phyloP scores from a whole-genome alignment of 1,139 yeast species.

The Yamadazyma diddensiae region DNA sequence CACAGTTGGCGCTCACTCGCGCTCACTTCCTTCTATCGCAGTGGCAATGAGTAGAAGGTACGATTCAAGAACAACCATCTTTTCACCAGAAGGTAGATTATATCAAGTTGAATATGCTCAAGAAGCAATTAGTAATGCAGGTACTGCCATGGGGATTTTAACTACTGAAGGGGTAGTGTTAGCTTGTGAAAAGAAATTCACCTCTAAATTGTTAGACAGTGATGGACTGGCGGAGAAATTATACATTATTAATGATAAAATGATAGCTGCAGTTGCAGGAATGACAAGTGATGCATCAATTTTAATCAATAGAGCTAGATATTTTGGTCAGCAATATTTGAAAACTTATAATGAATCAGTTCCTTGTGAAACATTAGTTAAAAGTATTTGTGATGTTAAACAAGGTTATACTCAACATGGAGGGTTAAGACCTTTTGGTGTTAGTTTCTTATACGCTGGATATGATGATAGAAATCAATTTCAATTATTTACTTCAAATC shows the following conservation, averaged over 20 bases:
- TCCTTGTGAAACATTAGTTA: conserved; percentile 87
- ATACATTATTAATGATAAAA: conserved; percentile 76
- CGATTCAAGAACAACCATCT: conserved; percentile 98
- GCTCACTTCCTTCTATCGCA: conserved; percentile 1
- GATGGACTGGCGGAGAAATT: conserved; percentile 92
- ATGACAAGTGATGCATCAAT: conserved; percentile 97
- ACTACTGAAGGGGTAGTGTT: conserved; percentile 91
- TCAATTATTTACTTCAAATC: conserved; percentile 93
- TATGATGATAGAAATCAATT: conserved; percentile 86
- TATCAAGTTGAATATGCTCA: conserved; percentile 96
- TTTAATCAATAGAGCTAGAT: conserved; percentile 83
- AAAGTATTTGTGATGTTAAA: conserved; percentile 85
- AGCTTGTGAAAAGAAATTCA: conserved; percentile 94
- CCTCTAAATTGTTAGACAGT: conserved; percentile 87
- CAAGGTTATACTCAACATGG: conserved; percentile 99
- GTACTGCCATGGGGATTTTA: conserved; percentile 94
- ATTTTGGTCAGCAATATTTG: conserved; percentile 78
- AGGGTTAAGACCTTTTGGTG: conserved; percentile 98
- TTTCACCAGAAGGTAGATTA: conserved; percentile 97
- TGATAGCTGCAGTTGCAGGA: conserved; percentile 96
- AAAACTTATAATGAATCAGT: conserved; percentile 87
- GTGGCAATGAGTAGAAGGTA: conserved; percentile 48
- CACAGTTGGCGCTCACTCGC: too few relatives aligned
- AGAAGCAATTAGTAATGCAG: conserved; percentile 97
- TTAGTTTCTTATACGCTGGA: conserved; percentile 93